Base-by-base conservation (phyloP, 257 asterid species). In the Gynochthodes officinalis region DNA sequence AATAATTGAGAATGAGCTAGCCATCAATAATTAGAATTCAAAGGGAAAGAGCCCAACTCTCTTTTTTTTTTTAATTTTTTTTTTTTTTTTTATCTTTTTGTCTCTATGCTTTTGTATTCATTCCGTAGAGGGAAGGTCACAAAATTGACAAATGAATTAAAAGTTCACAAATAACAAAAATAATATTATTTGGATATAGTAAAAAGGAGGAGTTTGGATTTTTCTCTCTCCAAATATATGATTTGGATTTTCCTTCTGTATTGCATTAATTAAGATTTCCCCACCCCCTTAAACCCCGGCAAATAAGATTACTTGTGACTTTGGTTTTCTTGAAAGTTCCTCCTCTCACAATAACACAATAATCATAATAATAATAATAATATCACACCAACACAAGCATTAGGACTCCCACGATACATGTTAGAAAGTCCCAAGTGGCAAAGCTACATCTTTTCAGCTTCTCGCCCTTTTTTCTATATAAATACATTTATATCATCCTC, bases 141-240 rank as follows among this genome's bases (percentile, higher is more conserved):
- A 73, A 46, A 64, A 37, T 23, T 35, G 54, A 64, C 13, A 52
- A 66, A 44, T 66, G 14, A 66, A 66, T 42, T 18, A 5, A n/a
- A 10, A 1, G 4, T 23, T 32, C 21, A 16, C 11, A 25, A 66
- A 73, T 55, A 15, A 48, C 39, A 21, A 40, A 27, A 33, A 43
- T 55, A 46, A 33, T 67, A 70, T 42, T 46, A 21, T 59, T 59
- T 59, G 64, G 3, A 13, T 25, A 18, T 33, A 21, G 65, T 60
- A 39, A 79, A 88, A 88, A 86, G 89, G 78, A 53, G 83, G 62
- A 69, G 48, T 81, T 81, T 86, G 91, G 87, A 81, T 81, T 73
- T 13, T 68, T 81, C 64, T 79, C 65, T 74, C 80, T 37, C 46
- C 43, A 58, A 65, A 64, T 65, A 35, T 71, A 78, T 72, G 57